phyloP scores from a whole-genome alignment of 768 basidiomycete genomes.

The Pleurotus pulmonarius region DNA sequence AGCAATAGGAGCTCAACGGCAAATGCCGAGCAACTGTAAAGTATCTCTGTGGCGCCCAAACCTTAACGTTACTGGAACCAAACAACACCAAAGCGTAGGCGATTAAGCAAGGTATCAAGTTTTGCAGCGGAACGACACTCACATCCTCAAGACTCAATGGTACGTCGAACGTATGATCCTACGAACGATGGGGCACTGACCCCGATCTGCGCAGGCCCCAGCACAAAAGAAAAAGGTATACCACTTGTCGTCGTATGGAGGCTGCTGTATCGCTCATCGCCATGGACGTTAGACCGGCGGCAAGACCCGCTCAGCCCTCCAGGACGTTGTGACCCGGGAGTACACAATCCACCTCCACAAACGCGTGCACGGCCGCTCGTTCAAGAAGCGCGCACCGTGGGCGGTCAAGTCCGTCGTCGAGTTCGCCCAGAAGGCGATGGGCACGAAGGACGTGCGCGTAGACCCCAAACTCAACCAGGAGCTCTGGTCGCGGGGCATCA shows the following conservation, averaged over 20 bases:
- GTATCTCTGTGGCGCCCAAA: constrained; percentile 38
- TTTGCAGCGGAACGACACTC: constrained; percentile 48
- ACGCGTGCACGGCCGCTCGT: constrained; percentile 84
- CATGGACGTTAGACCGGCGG: constrained; percentile 49
- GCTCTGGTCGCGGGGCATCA: constrained; percentile 91
- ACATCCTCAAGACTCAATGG: constrained; percentile 67
- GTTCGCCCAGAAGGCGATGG: constrained; percentile 95
- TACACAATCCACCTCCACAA: constrained; percentile 99
- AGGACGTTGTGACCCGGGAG: constrained; percentile 97
- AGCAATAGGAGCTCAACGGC: constrained; percentile 18
- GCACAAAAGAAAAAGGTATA: constrained; percentile 57
- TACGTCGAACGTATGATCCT: constrained; percentile 27
- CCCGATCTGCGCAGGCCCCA: constrained; percentile 37
- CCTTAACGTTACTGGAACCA: constrained; percentile 43
- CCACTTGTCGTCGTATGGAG: not conserved
- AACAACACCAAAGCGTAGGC: constrained; percentile 40
- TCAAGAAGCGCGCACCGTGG: constrained; percentile 97
- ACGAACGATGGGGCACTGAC: not conserved
- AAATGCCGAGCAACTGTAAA: constrained; percentile 36
- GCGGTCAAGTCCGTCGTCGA: constrained; percentile 92
- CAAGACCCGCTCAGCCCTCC: constrained; percentile 94
- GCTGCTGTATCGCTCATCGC: not conserved
- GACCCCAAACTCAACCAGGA: constrained; percentile 97
- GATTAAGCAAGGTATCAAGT: constrained; percentile 20
- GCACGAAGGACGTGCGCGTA: constrained; percentile 88